These are phyloP conservation scores for Pythium rhizo-oryzae DNA, from an alignment of 352 stramenopile species.

Conservation along the genomic window DNA sequence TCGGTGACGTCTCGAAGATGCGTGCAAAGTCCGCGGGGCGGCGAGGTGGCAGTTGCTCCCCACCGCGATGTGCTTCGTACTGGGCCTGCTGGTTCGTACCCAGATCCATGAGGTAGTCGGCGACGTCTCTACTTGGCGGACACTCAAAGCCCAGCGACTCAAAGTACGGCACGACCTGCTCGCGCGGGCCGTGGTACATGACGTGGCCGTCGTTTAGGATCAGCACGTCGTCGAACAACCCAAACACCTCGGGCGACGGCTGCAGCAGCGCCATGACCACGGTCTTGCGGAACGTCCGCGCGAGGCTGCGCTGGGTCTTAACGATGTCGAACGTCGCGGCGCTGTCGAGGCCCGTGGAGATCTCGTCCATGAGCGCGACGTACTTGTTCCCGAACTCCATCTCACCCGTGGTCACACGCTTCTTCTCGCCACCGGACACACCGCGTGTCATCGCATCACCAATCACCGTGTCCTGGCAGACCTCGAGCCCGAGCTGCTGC, in stretches of 20 bases:
- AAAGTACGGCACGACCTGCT: slow-evolving; percentile 41
- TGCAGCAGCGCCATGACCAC: slow-evolving; percentile 46
- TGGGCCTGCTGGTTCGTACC: slow-evolving; percentile 25
- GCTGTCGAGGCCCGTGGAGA: slow-evolving; percentile 92
- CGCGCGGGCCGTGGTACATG: slow-evolving; percentile 45
- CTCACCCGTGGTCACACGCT: slow-evolving; percentile 70
- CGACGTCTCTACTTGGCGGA: slow-evolving; percentile 32
- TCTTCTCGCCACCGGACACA: slow-evolving; percentile 64
- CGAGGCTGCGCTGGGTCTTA: slow-evolving; percentile 42
- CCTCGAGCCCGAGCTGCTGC: slow-evolving; percentile 37
- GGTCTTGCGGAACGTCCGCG: slow-evolving; percentile 37
- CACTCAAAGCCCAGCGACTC: slow-evolving; percentile 32
- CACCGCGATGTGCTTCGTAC: slow-evolving; percentile 2
- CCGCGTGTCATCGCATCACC: slow-evolving; percentile 55
- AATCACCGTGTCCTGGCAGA: slow-evolving; percentile 59
- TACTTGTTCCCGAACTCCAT: slow-evolving; percentile 79
- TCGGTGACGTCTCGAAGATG: slow-evolving; percentile 25
- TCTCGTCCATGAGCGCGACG: slow-evolving; percentile 87
- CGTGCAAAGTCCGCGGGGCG: slow-evolving; percentile 25
- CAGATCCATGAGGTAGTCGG: slow-evolving; percentile 34
- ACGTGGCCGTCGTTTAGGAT: slow-evolving; percentile 49
- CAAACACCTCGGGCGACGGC: slow-evolving; percentile 33
- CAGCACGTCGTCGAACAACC: slow-evolving; percentile 41
- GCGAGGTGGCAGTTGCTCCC: background rate
- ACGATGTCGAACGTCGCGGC: slow-evolving; percentile 92